Conservation (phyloP, 768 basidiomycete genomes). For the Auriscalpium microsporum region DNA sequence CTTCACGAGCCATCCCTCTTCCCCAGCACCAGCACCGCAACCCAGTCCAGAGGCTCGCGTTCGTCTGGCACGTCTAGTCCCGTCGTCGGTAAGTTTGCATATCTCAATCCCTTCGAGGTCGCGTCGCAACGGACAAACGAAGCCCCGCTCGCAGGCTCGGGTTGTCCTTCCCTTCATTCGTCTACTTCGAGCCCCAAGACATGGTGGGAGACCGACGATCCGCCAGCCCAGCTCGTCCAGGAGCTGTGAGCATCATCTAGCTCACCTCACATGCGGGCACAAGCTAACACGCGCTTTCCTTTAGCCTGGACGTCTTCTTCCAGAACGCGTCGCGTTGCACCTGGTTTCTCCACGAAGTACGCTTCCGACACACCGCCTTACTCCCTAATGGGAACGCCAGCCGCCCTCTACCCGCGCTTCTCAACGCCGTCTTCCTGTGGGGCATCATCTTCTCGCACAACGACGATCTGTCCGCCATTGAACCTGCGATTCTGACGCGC, state of each 20-base stretch:
- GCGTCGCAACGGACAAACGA: not conserved
- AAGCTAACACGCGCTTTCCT: not conserved
- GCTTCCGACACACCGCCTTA: slow-evolving; percentile 32
- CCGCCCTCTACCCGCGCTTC: slow-evolving; percentile 27
- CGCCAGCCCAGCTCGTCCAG: slow-evolving; percentile 2
- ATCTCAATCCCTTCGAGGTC: not conserved
- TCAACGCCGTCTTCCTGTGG: slow-evolving; percentile 34
- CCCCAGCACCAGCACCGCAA: not conserved
- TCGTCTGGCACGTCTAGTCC: slow-evolving; percentile 9
- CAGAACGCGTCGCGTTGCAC: slow-evolving; percentile 52
- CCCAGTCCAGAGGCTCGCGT: slow-evolving; percentile 1
- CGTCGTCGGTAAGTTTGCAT: not conserved
- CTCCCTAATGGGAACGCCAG: slow-evolving; percentile 23
- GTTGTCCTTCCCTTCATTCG: not conserved
- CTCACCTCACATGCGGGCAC: no score
- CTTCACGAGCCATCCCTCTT: not conserved
- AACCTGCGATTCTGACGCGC: slow-evolving; percentile 37
- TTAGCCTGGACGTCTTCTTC: slow-evolving; percentile 50
- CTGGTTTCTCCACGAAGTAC: slow-evolving; percentile 50
- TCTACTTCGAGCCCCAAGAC: not conserved
- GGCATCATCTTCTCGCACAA: slow-evolving; percentile 23
- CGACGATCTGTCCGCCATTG: slow-evolving; percentile 17
- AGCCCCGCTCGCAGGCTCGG: not conserved
- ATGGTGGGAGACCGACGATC: slow-evolving; percentile 7
- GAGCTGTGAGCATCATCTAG: slow-evolving; percentile 7